Base-by-base conservation (phyloP, 140 eudicot species). In the Stevia rebaudiana region DNA sequence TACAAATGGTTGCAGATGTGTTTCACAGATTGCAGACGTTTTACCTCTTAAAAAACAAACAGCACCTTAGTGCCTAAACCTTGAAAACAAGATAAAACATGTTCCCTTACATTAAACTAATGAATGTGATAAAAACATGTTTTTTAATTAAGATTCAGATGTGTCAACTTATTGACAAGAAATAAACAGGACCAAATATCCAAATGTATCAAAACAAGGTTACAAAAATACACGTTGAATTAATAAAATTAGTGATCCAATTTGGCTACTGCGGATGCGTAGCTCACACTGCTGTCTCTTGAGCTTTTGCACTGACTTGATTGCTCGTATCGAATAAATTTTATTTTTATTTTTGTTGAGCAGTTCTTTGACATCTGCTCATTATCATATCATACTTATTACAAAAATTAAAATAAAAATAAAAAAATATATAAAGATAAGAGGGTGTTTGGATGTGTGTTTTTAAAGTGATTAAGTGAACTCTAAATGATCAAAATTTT, bases 261-360 rank as follows among this genome's bases (percentile, higher is more conserved):
- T 81, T 81, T 92, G 16, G 94, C 95, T 2, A 76, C 98, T 23
- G 98, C 98, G 0, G 98, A 92, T 59, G 98, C 98, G 58, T 91
- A 91, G 69, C 98, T 91, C 46, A 91, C 98, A 13, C 96, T 91
- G 85, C 98, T 91, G 83, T 91, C 98, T 65, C 96, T 75, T 64
- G 28, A 81, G 77, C 74, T 74, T 77, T 87, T 91, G 95, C 98
- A 92, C 67, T 71, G 89, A 48, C 98, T 92, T 3, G 96, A 92
- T 70, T 88, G 96, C 65, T 92, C 98, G 28, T 92, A 92, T 63
- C 94, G 87, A 39, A 92, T 83, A 66, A 92, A 92, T 42, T 78
- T 76, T 50, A 92, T 85, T 80, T 79, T 92, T 36, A 81, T 79
- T 87, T 85, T 85, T 1, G 79, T 79, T 6, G 95, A 92, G 77